Conservation (phyloP, 305 asterid genomes). For the Fraxinus greggii region DNA sequence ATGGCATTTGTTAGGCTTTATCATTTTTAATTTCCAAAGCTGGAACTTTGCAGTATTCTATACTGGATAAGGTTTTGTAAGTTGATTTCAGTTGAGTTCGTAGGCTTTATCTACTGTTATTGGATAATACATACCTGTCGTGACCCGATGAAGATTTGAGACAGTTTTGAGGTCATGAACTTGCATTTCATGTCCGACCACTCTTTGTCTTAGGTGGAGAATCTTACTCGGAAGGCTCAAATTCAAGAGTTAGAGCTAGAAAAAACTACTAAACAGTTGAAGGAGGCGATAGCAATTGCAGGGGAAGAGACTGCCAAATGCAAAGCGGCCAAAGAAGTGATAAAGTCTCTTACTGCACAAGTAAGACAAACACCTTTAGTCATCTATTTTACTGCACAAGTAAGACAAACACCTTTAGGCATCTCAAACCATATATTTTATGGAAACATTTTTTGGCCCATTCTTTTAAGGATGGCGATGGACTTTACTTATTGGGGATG, state of each 20-base stretch:
- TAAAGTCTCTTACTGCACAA: constrained; percentile 84
- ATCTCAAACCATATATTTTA: constrained; percentile 6
- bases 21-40: constrained; percentile 1
- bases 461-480: constrained; percentile 6
- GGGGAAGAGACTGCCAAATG: constrained; percentile 83
- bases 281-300: constrained; percentile 78
- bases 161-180: constrained; percentile 17
- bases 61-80: constrained; percentile 16
- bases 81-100: constrained; percentile 10
- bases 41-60: constrained; percentile 13
- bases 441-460: not conserved
- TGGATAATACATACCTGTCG: constrained; percentile 10
- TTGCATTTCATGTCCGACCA: constrained; percentile 22
- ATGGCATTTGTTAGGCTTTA: constrained; percentile 15
- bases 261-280: constrained; percentile 71
- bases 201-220: constrained; percentile 57
- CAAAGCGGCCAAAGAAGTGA: constrained; percentile 93
- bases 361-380: constrained; percentile 41
- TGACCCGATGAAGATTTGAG: constrained; percentile 10
- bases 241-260: constrained; percentile 79
- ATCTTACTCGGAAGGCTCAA: constrained; percentile 67
- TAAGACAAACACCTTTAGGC: constrained; percentile 6
- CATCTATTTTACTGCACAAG: constrained; percentile 5
- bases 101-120: constrained; percentile 15
- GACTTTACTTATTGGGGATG: not conserved